These are phyloP conservation scores for Bimuria novae-zelandiae DNA, from an alignment of 2,329 filamentous ascomycete genomes.

Conservation along the genomic window DNA sequence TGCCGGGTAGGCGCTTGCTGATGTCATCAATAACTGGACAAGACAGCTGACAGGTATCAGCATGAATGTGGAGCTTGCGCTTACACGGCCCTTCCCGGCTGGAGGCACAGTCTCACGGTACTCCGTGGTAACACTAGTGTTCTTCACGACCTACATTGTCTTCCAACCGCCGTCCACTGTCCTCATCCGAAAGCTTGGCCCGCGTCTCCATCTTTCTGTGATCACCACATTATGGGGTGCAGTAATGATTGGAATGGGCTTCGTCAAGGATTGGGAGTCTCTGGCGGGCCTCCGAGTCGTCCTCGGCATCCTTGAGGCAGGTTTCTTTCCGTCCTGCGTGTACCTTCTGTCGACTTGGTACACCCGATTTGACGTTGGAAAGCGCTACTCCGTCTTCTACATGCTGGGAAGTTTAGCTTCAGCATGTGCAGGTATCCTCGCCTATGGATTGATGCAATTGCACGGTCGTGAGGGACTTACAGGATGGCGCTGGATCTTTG, in stretches of 20 bases:
- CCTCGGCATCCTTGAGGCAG: slow-evolving; percentile 49
- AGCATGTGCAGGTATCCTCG: slow-evolving; percentile 70
- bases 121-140: slow-evolving; percentile 64
- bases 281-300: slow-evolving; percentile 46
- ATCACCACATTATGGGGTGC: slow-evolving; percentile 49
- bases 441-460: slow-evolving; percentile 71
- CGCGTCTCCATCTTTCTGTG: slow-evolving; percentile 40
- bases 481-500: slow-evolving; percentile 55
- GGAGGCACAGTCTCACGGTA: slow-evolving; percentile 36
- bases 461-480: slow-evolving; percentile 53
- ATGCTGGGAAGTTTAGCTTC: slow-evolving; percentile 69
- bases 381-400: slow-evolving; percentile 71
- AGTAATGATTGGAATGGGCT: slow-evolving; percentile 52
- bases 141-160: slow-evolving; percentile 51
- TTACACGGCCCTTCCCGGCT: slow-evolving; percentile 19
- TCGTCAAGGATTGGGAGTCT: slow-evolving; percentile 41
- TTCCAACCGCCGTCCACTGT: slow-evolving; percentile 50
- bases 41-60: slow-evolving; percentile 33
- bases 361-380: slow-evolving; percentile 67
- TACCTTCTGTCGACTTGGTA: slow-evolving; percentile 54
- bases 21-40: background rate
- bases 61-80: slow-evolving; percentile 47
- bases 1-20: slow-evolving; percentile 58
- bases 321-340: slow-evolving; percentile 49
- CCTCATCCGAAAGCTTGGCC: slow-evolving; percentile 48